Base-by-base conservation (phyloP, 495 filamentous ascomycete genomes). In the Aspergillus diversus region DNA sequence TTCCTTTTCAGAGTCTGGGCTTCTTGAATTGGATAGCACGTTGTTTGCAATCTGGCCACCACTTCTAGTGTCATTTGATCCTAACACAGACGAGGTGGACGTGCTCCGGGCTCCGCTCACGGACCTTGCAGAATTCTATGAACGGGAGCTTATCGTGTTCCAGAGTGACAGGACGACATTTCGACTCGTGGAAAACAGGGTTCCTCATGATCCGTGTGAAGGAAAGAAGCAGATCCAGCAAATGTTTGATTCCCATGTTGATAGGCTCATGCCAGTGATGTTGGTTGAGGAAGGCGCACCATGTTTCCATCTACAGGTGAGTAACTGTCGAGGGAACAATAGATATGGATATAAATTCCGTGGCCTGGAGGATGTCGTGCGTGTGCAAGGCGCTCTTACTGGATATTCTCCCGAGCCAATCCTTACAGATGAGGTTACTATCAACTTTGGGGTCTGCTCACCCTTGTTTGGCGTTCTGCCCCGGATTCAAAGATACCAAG, bases 161-260 rank as follows among this genome's bases (percentile, higher is more conserved):
- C 39, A 43, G n/a, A 43, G 12, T 4, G 39, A 11, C 39, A 43
- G n/a, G 9, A 31, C 50, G 21, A 7, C 50, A 31, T 32, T 53
- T 13, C 50, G 50, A 9, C 21, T 53, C 8, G 50, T 53, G 13
- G 31, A 27, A 7, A 53, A 32, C 3, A 27, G 50, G 31, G 15
- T 53, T 15, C 21, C 50, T 6, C 21, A 33, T 15, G 32, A 53
- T 33, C 50, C 50, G 15, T 8, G 32, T 31, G 17, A 27, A 16
- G 50, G 50, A 21, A 53, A 53, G 6, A 11, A 32, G 50, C 50
- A 53, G 21, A 31, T 31, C 17, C 17, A 53, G 50, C 50, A 33
- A 13, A 53, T 15, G 50, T 31, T 53, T 31, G 50, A 53, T 33
- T 31, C 50, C 50, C n/a, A 32, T 7, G 8, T 33, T 8, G 50